These are phyloP conservation scores for Dictyostelium intermedium DNA, from an alignment of 78 protist genomes.

Conservation along the genomic window DNA sequence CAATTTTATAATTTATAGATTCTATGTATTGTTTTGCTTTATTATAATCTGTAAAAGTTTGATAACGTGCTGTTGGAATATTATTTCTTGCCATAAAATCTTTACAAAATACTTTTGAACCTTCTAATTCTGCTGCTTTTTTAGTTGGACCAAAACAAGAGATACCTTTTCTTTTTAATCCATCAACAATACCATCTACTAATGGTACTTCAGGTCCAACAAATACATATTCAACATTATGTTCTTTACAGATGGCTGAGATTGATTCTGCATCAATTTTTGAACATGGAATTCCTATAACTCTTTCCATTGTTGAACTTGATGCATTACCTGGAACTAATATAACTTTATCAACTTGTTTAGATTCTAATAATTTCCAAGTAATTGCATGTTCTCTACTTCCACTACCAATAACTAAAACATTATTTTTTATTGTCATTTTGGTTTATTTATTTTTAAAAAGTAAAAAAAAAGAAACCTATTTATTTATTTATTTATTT, in stretches of 20 bases:
- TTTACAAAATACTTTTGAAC: conserved; percentile 92
- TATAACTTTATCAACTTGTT: conserved; percentile 38
- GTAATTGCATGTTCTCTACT: conserved; percentile 81
- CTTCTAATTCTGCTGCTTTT: conserved; percentile 91
- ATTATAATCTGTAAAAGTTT: conserved; percentile 60
- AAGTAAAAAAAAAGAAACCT: no score
- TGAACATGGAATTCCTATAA: neutral
- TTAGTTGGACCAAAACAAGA: conserved; percentile 86
- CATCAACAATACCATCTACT: conserved; percentile 87
- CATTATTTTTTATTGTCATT: conserved; percentile 18
- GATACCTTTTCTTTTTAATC: conserved; percentile 60
- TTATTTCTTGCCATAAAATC: conserved; percentile 87
- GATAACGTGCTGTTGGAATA: conserved; percentile 91
- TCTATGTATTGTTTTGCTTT: conserved; percentile 72
- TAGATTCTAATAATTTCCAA: conserved; percentile 71
- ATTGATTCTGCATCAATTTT: neutral
- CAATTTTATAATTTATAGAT: conserved; percentile 16
- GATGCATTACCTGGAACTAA: conserved; percentile 77
- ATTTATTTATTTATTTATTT: no score
- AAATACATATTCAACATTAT: conserved; percentile 72
- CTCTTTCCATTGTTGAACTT: neutral
- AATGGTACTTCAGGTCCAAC: conserved; percentile 96
- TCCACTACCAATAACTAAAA: conserved; percentile 73
- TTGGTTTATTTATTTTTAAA: neutral
- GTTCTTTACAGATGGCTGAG: neutral